Evolutionary conservation across 495 filamentous ascomycete genomes (phyloP).

Genomic region (Penicillium subrubescens): DNA sequence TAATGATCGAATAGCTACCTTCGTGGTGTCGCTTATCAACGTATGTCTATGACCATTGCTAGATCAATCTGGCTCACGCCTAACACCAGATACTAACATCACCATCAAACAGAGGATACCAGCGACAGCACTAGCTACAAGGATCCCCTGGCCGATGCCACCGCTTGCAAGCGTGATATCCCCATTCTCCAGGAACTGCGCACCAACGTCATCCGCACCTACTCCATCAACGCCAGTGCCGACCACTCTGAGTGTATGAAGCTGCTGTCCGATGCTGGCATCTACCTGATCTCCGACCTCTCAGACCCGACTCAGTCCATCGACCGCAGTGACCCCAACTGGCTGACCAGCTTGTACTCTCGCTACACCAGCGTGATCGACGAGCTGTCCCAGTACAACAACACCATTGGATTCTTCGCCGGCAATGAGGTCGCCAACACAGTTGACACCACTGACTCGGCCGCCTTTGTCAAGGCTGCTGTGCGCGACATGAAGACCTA

Average conservation of each 20-base stretch:
- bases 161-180: conserved; percentile 77
- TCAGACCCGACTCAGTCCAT: conserved; percentile 79
- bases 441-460: conserved; percentile 77
- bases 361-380: conserved; percentile 87
- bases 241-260: conserved; percentile 88
- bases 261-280: conserved; percentile 78
- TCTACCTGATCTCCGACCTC: conserved; percentile 92
- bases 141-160: conserved; percentile 72
- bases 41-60: conserved; percentile 33
- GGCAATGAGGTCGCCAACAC: conserved; percentile 96
- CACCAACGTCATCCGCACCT: conserved; percentile 92
- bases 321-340: conserved; percentile 73
- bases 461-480: conserved; percentile 93
- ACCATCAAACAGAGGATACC: conserved; percentile 42
- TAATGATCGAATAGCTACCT: conserved; percentile 57
- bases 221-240: conserved; percentile 78
- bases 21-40: conserved; percentile 87
- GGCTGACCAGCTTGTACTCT: conserved; percentile 73
- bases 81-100: conserved; percentile 8
- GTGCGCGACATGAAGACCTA: conserved; percentile 94
- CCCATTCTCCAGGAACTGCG: conserved; percentile 73
- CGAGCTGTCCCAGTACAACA: conserved; percentile 73
- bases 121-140: conserved; percentile 43
- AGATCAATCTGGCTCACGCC: not conserved
- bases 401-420: conserved; percentile 93